A percentile compares a stretch with the other conserved stretches of the same genome.
Conservation (phyloP, 177 flowering plant species). For the Telopea speciosissima region DNA sequence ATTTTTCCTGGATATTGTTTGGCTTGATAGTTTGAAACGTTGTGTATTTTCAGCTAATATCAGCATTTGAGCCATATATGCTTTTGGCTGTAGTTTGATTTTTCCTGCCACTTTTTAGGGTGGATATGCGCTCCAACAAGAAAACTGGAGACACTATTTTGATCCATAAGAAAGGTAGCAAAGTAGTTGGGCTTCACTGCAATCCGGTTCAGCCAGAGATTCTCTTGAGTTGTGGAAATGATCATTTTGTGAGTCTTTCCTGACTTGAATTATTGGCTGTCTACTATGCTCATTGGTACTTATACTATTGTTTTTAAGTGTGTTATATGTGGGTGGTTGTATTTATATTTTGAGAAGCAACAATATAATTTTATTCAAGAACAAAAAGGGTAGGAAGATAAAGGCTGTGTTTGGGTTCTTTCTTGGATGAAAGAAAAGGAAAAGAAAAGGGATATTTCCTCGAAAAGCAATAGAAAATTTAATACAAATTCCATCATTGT, state of each 20-base stretch:
- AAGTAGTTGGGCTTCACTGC: slow-evolving; percentile 91
- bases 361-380: no score
- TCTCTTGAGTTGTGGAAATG: slow-evolving; percentile 89
- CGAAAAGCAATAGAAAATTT: no score
- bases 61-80: no score
- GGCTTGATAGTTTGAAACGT: no score
- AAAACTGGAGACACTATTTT: slow-evolving; percentile 47
- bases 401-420: no score
- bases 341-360: no score
- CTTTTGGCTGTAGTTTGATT: neutral
- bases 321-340: no score
- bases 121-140: slow-evolving; percentile 61
- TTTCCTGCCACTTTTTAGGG: slow-evolving; percentile 24
- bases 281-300: neutral
- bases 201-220: slow-evolving; percentile 89
- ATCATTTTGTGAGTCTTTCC: slow-evolving; percentile 75
- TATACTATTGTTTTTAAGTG: neutral
- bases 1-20: neutral
- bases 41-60: no score
- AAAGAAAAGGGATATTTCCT: no score
- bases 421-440: no score
- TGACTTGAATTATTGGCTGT: neutral
- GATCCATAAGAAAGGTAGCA: slow-evolving; percentile 85
- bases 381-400: no score
- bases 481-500: no score